Percentiles rank a stretch among this genome's conserved stretches.
Conservation (phyloP, 2,329 filamentous ascomycete genomes). For the Aureobasidium mangrovei region DNA sequence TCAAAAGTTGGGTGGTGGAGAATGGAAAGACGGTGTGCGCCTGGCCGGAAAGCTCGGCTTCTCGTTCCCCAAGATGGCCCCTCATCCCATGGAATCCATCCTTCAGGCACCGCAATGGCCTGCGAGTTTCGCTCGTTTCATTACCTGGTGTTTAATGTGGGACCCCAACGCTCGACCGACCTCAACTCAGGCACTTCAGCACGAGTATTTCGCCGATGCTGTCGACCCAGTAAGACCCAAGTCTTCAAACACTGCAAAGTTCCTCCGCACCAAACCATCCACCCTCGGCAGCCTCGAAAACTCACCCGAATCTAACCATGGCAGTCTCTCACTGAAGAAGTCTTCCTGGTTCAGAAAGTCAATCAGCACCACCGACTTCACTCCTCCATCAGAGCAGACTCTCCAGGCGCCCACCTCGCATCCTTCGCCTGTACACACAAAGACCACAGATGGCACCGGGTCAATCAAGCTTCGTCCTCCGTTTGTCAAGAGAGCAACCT, state of each 20-base stretch:
- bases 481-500: constrained; percentile 77
- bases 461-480: constrained; percentile 47
- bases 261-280: constrained; percentile 83
- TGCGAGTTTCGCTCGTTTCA: constrained; percentile 75
- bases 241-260: constrained; percentile 75
- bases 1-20: constrained; percentile 78
- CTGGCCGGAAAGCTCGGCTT: constrained; percentile 94
- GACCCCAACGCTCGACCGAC: constrained; percentile 88
- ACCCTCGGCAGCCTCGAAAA: constrained; percentile 66
- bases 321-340: constrained; percentile 61
- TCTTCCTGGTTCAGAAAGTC: constrained; percentile 94
- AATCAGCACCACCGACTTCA: constrained; percentile 71
- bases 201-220: constrained; percentile 91
- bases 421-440: constrained; percentile 36
- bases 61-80: constrained; percentile 98
- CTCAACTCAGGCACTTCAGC: constrained; percentile 84
- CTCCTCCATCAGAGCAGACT: constrained; percentile 50
- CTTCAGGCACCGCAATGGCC: constrained; percentile 89
- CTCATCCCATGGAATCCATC: constrained; percentile 91
- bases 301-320: constrained; percentile 46
- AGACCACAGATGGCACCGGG: constrained; percentile 35
- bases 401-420: constrained; percentile 28
- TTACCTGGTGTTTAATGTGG: constrained; percentile 99
- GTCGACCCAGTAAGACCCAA: constrained; percentile 88
- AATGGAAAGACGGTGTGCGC: constrained; percentile 91